A percentile compares a stretch with the other conserved stretches of the same genome.
phyloP scores from a whole-genome alignment of 768 basidiomycete species.

The Hericium erinaceus region DNA sequence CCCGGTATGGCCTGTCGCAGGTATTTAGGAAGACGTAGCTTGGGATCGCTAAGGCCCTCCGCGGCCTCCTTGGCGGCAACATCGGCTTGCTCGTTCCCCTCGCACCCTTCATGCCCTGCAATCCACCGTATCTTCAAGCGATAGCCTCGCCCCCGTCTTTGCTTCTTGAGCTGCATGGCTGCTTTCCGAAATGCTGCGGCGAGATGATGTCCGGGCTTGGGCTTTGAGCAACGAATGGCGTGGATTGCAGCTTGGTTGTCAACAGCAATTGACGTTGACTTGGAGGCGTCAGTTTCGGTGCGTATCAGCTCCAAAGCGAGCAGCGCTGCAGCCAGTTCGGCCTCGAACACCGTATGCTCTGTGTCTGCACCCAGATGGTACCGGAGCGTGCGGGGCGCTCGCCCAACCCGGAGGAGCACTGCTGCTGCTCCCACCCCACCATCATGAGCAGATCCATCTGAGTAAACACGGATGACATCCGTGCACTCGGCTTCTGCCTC shows the following conservation, averaged over 20 bases:
- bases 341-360: conserved; percentile 23
- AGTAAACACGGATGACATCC: background rate
- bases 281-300: background rate
- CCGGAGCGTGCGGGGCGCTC: background rate
- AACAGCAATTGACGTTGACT: background rate
- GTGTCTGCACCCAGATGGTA: background rate
- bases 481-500: background rate
- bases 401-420: background rate
- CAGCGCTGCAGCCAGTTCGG: conserved; percentile 20
- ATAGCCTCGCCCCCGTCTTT: background rate
- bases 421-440: background rate
- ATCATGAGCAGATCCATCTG: background rate
- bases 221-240: background rate
- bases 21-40: background rate
- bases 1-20: background rate
- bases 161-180: background rate
- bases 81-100: background rate
- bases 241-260: conserved; percentile 9
- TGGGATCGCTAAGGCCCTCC: background rate
- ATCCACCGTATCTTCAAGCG: background rate
- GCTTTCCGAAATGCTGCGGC: background rate
- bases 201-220: conserved; percentile 6
- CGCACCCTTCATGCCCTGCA: background rate
- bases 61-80: background rate
- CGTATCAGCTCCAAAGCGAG: conserved; percentile 20